A percentile compares a stretch with the other conserved stretches of the same genome.
phyloP scores from a whole-genome alignment of 208 protist genomes.

The Phytomonas francai region DNA sequence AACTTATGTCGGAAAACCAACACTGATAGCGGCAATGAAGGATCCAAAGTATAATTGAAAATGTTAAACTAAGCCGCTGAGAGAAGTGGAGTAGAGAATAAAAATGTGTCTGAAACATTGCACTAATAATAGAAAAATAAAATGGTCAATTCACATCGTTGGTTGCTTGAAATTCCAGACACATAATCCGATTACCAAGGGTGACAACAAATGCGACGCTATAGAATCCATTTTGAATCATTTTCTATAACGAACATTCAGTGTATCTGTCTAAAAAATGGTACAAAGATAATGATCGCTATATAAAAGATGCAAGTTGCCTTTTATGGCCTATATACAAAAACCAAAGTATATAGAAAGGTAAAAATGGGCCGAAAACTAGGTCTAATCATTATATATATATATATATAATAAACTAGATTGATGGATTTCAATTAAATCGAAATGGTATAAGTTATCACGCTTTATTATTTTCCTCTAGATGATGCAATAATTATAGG shows the following conservation, averaged over 20 bases:
- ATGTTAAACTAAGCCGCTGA: not conserved
- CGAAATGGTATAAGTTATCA: not conserved
- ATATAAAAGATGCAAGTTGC: slow-evolving; percentile 1
- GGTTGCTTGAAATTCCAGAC: not conserved
- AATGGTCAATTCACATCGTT: not conserved
- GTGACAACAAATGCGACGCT: not conserved
- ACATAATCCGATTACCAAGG: not conserved
- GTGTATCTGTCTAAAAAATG: not conserved
- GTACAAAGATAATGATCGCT: not conserved
- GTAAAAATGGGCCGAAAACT: slow-evolving; percentile 9
- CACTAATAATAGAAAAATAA: slow-evolving; percentile 3
- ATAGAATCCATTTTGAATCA: not conserved
- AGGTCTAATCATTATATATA: slow-evolving; percentile 6
- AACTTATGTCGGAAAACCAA: slow-evolving; percentile 7
- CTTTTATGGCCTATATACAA: not conserved
- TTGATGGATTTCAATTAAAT: not conserved
- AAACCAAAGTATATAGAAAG: slow-evolving; percentile 1
- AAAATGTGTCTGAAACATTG: not conserved
- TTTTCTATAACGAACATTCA: slow-evolving; percentile 4
- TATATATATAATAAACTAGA: slow-evolving; percentile 3
- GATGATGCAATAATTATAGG: not conserved
- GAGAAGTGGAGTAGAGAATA: slow-evolving; percentile 4
- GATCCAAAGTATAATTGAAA: not conserved
- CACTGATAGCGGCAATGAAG: not conserved
- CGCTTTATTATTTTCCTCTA: not conserved